phyloP scores from a whole-genome alignment of 2,329 filamentous ascomycete genomes.

The Emmonsia crescens region DNA sequence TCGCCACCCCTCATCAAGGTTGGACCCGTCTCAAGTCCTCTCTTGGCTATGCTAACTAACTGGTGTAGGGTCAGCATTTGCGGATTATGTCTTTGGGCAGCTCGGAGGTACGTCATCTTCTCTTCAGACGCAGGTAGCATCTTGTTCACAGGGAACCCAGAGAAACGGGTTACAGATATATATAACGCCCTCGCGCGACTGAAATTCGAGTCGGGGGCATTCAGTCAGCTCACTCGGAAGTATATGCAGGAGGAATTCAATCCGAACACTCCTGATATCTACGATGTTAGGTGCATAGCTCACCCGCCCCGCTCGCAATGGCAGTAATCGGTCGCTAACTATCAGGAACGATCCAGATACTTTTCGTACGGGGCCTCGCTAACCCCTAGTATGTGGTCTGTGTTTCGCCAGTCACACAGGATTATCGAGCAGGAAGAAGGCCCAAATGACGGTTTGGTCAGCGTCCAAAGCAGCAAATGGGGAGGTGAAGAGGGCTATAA shows the following conservation, averaged over 20 bases:
- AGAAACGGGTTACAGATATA: conserved; percentile 41
- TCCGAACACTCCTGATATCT: conserved; percentile 44
- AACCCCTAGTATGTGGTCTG: conserved; percentile 44
- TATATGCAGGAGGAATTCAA: conserved; percentile 52
- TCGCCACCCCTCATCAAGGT: conserved; percentile 51
- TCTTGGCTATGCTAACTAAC: neutral
- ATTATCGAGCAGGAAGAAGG: conserved; percentile 46
- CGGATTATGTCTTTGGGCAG: conserved; percentile 49
- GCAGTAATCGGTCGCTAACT: conserved; percentile 1
- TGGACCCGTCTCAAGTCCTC: neutral
- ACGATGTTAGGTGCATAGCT: conserved; percentile 37
- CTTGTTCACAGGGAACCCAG: conserved; percentile 15
- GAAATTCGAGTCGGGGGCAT: conserved; percentile 48
- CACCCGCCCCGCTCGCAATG: neutral
- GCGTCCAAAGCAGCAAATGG: conserved; percentile 50
- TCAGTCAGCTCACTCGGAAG: conserved; percentile 48
- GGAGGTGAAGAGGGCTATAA: conserved; percentile 45
- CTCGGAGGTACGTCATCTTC: conserved; percentile 39
- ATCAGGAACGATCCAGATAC: conserved; percentile 31
- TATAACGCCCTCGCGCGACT: conserved; percentile 46
- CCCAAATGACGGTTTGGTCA: conserved; percentile 52
- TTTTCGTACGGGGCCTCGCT: conserved; percentile 54
- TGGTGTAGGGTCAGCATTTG: conserved; percentile 44
- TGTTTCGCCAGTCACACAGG: conserved; percentile 47
- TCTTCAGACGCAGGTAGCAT: neutral